Base-by-base conservation (phyloP, 1,139 yeast genomes). In the Hansenula lynferdii region DNA sequence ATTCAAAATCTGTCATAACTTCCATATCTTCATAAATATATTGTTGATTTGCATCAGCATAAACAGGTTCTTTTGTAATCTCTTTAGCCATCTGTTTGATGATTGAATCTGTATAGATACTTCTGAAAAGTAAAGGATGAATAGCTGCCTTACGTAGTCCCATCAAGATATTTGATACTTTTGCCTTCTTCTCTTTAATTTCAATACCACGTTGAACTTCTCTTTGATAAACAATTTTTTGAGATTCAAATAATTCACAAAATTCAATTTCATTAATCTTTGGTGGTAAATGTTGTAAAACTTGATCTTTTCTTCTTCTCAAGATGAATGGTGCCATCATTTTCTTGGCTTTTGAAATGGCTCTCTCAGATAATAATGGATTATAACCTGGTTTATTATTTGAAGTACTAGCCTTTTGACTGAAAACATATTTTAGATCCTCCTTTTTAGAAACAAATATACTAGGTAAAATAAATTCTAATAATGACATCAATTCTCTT, bases 271-370 rank as follows among this genome's bases (percentile, higher is more conserved):
- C 67, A 45, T 82, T 87, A 36, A 69, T 63, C 57, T 94, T 92
- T 22, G 74, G 70, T 0, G 98, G 98, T 48, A 92, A 67, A 58
- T 92, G 94, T 55, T 85, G 77, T 57, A 92, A 71, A 10, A 92
- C 98, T 61, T 92, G 97, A 42, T 78, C 85, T 64, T 92, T 92
- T 56, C 84, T 84, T 58, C 99, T 80, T 60, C 99, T 75, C 52
- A 92, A 68, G 9, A 92, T 92, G 65, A 92, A 92, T 6, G 99
- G 99, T 3, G 95, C 85, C 98, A 92, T 92, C 97, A 92, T 92
- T 4, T 94, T 83, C 60, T 86, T 87, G 7, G 99, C 99, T 56
- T 89, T 85, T 31, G 80, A 75, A 44, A 92, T 89, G 1, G 98
- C 95, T 61, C 92, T 95, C 49, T 83, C 82, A 0, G 97, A 87